Base-by-base conservation (phyloP, 768 basidiomycete genomes). In the Coprinopsis sp. region DNA sequence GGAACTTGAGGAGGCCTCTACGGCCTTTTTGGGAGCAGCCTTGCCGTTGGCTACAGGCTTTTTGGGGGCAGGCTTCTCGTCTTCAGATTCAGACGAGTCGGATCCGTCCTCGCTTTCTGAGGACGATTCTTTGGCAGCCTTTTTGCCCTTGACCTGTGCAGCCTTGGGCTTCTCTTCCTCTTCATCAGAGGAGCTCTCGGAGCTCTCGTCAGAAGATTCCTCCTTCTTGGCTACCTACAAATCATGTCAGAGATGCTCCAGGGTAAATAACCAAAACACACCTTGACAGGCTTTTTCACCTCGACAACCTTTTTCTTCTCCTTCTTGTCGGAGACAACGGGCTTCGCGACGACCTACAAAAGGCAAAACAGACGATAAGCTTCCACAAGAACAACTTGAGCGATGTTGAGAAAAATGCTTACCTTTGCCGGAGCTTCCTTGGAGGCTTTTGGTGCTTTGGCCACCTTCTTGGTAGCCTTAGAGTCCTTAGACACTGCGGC, bases 111-210 rank as follows among this genome's bases (percentile, higher is more conserved):
- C 64, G 43, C 62, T 64, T 23, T 69, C 68, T 31, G 58, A 61
- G 27, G 66, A 65, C 45, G 60, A 62, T 2, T 65, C 64, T 45
- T 67, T 67, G 27, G 69, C 54, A 33, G 62, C 58, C n/a, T 63
- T 61, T 51, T 74, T 71, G 14, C 64, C 64, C 52, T 76, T 77
- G 29, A 77, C 66, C 56, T 75, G 76, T 6, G 69, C 66, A 30
- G 74, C 72, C 59, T 82, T 81, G 49, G 78, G 71, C 56, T 77
- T 77, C 58, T 81, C 79, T 31, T 79, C 79, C 53, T 78, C 70
- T 31, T 79, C 79, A 52, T 78, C 70, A 18, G 67, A 70, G 12
- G 67, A 67, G 42, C 63, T 64, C 50, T 77, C 71, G 46, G 64
- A 67, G 50, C 72, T 74, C 39, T 74, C 74, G 38, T 74, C 69